Evolutionary conservation across 1,139 yeast species (phyloP).

Genomic region (Hyphopichia khmerensis): DNA sequence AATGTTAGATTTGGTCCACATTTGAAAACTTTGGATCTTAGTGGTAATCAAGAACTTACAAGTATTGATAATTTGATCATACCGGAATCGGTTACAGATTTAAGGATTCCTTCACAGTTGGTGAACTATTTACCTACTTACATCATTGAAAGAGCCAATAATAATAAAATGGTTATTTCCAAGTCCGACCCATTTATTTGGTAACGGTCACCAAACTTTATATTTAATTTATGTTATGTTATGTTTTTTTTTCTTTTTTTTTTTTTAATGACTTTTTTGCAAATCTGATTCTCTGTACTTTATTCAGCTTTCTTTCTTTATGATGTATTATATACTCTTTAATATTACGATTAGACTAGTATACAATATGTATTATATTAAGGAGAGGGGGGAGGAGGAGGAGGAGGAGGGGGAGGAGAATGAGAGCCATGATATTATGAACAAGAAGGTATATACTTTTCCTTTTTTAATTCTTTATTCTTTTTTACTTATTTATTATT

Average conservation of each 20-base stretch:
- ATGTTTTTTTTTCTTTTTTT: not conserved
- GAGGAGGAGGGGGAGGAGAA: no score
- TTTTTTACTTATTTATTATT: not conserved
- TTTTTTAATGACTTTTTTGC: no score
- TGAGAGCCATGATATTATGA: no score
- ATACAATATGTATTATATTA: no score
- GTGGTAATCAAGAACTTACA: constrained; percentile 44
- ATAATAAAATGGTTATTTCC: constrained; percentile 27
- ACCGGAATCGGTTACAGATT: constrained; percentile 39
- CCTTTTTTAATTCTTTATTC: not conserved
- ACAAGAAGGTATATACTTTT: not conserved
- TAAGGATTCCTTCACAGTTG: constrained; percentile 37
- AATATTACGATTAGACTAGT: no score
- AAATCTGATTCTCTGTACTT: no score
- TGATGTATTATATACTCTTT: no score
- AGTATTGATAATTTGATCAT: constrained; percentile 38
- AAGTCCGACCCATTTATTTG: constrained; percentile 23
- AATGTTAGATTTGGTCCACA: constrained; percentile 38
- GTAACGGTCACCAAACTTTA: not conserved
- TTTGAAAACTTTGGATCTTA: constrained; percentile 35
- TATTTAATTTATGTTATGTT: no score
- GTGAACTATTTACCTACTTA: constrained; percentile 38
- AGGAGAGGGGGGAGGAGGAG: no score
- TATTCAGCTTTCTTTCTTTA: no score
- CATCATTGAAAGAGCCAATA: constrained; percentile 43